Percentiles rank a stretch among this genome's conserved stretches.
phyloP scores from a whole-genome alignment of 352 stramenopile species.

The Phytophthora chlamydospora region DNA sequence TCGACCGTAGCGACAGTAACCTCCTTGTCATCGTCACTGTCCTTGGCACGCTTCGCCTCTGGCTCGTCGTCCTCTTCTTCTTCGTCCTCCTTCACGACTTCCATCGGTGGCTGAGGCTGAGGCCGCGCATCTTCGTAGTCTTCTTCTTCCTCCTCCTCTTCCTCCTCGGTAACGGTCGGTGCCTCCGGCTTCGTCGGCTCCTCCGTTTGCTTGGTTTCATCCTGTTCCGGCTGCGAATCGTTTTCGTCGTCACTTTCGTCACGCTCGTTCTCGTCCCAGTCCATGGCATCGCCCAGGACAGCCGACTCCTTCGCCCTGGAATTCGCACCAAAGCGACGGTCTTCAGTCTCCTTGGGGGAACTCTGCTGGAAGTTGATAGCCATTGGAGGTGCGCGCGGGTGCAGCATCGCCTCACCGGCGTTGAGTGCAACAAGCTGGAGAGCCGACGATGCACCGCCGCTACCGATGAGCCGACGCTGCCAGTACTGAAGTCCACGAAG shows the following conservation, averaged over 20 bases:
- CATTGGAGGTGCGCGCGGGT: conserved; percentile 76
- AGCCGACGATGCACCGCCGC: conserved; percentile 30
- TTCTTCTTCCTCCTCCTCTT: conserved; percentile 42
- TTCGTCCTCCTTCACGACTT: conserved; percentile 25
- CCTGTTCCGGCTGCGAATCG: conserved; percentile 19
- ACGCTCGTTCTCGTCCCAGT: conserved; percentile 44
- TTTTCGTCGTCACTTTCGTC: conserved; percentile 38
- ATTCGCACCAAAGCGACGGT: neutral
- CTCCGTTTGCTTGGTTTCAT: conserved; percentile 5
- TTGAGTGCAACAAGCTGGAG: conserved; percentile 66
- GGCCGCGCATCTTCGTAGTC: conserved; percentile 51
- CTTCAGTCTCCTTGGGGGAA: conserved; percentile 27
- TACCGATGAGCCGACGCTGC: conserved; percentile 37
- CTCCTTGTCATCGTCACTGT: conserved; percentile 36
- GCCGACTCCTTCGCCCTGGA: conserved; percentile 14
- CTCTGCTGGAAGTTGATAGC: conserved; percentile 54
- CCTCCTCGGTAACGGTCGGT: conserved; percentile 22
- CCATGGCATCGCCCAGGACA: conserved; percentile 33
- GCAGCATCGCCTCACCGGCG: conserved; percentile 69
- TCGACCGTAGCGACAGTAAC: conserved; percentile 21
- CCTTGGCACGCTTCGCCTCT: conserved; percentile 37
- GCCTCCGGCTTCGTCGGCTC: conserved; percentile 10
- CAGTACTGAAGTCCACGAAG: conserved; percentile 64
- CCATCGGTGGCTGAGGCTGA: conserved; percentile 17
- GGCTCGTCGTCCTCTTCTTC: conserved; percentile 31